phyloP scores from a whole-genome alignment of 2,329 filamentous ascomycete genomes.

The Colletotrichum aenigma region DNA sequence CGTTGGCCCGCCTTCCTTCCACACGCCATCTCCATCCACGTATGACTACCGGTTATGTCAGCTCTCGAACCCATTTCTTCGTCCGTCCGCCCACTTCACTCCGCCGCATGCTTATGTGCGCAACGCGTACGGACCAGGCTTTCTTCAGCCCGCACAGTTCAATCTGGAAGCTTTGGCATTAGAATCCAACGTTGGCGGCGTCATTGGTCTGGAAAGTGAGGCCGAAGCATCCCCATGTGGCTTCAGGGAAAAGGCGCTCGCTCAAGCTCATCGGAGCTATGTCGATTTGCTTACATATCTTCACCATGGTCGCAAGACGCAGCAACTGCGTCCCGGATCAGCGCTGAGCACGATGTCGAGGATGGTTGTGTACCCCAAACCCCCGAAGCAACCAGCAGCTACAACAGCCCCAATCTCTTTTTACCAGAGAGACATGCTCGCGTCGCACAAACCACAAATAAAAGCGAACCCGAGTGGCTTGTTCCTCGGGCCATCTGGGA shows the following conservation, averaged over 20 bases:
- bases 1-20: constrained; percentile 4
- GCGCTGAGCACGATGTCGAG: constrained; percentile 42
- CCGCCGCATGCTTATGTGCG: neutral
- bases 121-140: neutral
- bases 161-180: constrained; percentile 35
- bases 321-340: constrained; percentile 40
- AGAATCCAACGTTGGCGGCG: constrained; percentile 26
- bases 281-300: constrained; percentile 71
- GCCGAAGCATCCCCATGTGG: constrained; percentile 31
- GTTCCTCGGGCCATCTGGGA: neutral
- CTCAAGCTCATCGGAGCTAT: constrained; percentile 75
- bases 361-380: constrained; percentile 60
- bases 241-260: constrained; percentile 72
- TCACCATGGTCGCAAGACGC: constrained; percentile 61
- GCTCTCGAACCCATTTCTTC: neutral
- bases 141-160: constrained; percentile 22
- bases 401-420: neutral
- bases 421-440: neutral
- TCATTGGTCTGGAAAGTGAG: neutral
- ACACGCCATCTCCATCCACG: constrained; percentile 6
- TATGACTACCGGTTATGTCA: constrained; percentile 10
- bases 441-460: neutral
- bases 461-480: neutral
- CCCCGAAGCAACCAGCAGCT: constrained; percentile 39
- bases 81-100: constrained; percentile 2